Percentiles rank a stretch among this genome's conserved stretches.
These are phyloP conservation scores for Rhinocladiella mackenziei DNA, from an alignment of 2,329 filamentous ascomycete genomes.

Conservation along the genomic window DNA sequence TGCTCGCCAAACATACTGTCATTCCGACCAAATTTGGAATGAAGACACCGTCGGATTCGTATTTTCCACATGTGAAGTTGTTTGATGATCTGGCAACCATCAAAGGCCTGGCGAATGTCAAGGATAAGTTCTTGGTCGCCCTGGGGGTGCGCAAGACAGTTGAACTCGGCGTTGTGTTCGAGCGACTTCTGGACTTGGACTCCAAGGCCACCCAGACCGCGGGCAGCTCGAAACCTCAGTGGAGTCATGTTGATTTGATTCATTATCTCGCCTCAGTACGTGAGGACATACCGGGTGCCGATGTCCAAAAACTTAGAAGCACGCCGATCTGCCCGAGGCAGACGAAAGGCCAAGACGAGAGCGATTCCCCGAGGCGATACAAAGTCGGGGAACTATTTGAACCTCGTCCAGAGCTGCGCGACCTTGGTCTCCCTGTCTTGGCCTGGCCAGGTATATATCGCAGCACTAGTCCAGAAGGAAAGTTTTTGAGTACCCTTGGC, in stretches of 20 bases:
- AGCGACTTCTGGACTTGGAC: slow-evolving; percentile 64
- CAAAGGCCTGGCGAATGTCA: slow-evolving; percentile 69
- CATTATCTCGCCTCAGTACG: slow-evolving; percentile 89
- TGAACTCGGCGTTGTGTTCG: slow-evolving; percentile 89
- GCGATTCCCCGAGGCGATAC: slow-evolving; percentile 54
- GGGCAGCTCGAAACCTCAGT: slow-evolving; percentile 48
- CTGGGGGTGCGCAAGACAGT: slow-evolving; percentile 93
- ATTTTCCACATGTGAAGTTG: slow-evolving; percentile 87
- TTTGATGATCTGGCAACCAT: slow-evolving; percentile 91
- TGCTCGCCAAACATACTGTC: slow-evolving; percentile 65
- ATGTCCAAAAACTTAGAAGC: slow-evolving; percentile 71
- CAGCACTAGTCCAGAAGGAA: slow-evolving; percentile 64
- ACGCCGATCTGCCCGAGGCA: slow-evolving; percentile 82
- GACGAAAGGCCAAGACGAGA: slow-evolving; percentile 49
- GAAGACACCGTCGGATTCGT: slow-evolving; percentile 78
- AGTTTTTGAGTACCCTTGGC: slow-evolving; percentile 69
- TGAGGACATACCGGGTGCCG: slow-evolving; percentile 78
- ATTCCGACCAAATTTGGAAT: slow-evolving; percentile 91
- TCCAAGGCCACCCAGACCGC: slow-evolving; percentile 39
- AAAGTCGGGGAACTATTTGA: slow-evolving; percentile 77
- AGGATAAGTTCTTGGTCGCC: slow-evolving; percentile 80
- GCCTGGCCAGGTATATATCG: slow-evolving; percentile 77
- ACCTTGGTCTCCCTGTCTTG: slow-evolving; percentile 68
- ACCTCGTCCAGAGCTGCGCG: slow-evolving; percentile 66
- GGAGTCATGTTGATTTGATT: slow-evolving; percentile 92